Percentiles rank a stretch among this genome's conserved stretches.
Evolutionary conservation across 352 stramenopile species (phyloP).

Genomic region (Phytopythium cucurbitacearum): DNA sequence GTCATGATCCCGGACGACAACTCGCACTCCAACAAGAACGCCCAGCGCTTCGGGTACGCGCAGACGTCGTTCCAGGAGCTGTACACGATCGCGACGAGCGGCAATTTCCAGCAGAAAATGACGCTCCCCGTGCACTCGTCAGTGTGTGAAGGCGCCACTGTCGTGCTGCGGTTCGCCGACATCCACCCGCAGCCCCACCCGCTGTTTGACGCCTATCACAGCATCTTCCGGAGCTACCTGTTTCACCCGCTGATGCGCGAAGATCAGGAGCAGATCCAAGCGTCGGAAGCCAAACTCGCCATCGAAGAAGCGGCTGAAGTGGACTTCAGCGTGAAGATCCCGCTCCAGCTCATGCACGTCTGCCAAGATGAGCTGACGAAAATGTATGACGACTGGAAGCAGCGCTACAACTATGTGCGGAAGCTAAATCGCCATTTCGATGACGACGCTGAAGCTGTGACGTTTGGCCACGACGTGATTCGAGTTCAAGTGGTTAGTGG

Average conservation of each 20-base stretch:
- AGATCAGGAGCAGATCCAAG: slow-evolving; percentile 38
- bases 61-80: slow-evolving; percentile 79
- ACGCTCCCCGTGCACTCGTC: slow-evolving; percentile 64
- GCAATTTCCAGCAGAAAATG: slow-evolving; percentile 54
- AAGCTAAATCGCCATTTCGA: slow-evolving; percentile 76
- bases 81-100: slow-evolving; percentile 55
- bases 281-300: slow-evolving; percentile 53
- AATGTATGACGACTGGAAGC: slow-evolving; percentile 70
- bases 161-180: slow-evolving; percentile 57
- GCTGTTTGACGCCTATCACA: slow-evolving; percentile 45
- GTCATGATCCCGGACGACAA: slow-evolving; percentile 77
- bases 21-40: slow-evolving; percentile 54
- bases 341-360: slow-evolving; percentile 67
- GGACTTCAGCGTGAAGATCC: slow-evolving; percentile 76
- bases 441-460: slow-evolving; percentile 72
- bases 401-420: slow-evolving; percentile 78
- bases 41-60: slow-evolving; percentile 65
- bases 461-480: slow-evolving; percentile 77
- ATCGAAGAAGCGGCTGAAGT: slow-evolving; percentile 77
- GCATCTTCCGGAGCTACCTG: slow-evolving; percentile 55
- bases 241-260: slow-evolving; percentile 64
- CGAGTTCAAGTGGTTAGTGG: slow-evolving; percentile 64
- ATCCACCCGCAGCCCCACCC: slow-evolving; percentile 37
- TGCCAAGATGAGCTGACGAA: slow-evolving; percentile 68
- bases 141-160: slow-evolving; percentile 51